phyloP scores from a whole-genome alignment of 805 yeast genomes.

The Komagataella ulmi region DNA sequence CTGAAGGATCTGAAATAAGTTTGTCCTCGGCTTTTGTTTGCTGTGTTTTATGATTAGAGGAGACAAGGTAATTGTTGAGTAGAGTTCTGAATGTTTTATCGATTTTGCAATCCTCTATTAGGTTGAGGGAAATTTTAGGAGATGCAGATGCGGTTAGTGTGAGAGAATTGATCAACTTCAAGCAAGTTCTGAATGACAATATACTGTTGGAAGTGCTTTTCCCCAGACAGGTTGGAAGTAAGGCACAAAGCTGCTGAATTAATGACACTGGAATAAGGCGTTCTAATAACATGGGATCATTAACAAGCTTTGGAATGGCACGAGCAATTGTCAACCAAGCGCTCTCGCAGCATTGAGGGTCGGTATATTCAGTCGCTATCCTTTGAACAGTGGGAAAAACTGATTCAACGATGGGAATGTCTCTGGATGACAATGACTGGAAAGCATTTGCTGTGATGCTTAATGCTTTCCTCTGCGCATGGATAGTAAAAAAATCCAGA shows the following conservation, averaged over 20 bases:
- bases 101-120: constrained; percentile 35
- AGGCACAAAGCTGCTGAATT: constrained; percentile 14
- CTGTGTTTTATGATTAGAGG: neutral
- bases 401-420: neutral
- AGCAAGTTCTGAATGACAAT: constrained; percentile 22
- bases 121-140: constrained; percentile 23
- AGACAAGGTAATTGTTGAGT: constrained; percentile 12
- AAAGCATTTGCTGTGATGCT: constrained; percentile 62
- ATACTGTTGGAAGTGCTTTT: constrained; percentile 12
- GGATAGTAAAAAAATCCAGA: constrained; percentile 79
- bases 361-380: constrained; percentile 41
- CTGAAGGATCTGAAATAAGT: neutral
- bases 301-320: constrained; percentile 35
- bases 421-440: neutral
- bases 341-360: constrained; percentile 44
- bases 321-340: constrained; percentile 55
- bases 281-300: constrained; percentile 29
- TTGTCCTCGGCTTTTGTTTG: neutral
- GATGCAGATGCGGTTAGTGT: constrained; percentile 30
- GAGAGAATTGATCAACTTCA: constrained; percentile 29
- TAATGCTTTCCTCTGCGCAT: constrained; percentile 77
- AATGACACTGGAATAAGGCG: constrained; percentile 23
- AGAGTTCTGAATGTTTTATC: constrained; percentile 34
- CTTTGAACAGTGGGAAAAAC: constrained; percentile 47
- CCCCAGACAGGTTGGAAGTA: constrained; percentile 16